phyloP scores from a whole-genome alignment of 2,329 filamentous ascomycete genomes.

The Aspergillus brasiliensis region DNA sequence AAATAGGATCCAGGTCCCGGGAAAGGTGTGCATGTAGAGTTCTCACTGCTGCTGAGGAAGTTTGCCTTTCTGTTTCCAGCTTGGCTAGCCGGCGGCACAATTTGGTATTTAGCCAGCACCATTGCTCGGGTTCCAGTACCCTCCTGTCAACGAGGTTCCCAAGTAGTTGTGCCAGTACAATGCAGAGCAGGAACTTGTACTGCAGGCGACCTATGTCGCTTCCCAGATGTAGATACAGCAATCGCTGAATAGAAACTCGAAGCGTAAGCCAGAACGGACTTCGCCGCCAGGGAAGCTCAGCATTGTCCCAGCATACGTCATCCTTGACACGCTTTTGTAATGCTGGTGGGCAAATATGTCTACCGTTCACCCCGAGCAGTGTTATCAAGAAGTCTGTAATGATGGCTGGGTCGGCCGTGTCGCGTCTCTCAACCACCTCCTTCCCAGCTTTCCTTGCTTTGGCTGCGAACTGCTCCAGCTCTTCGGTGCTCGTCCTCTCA shows the following conservation, averaged over 20 bases:
- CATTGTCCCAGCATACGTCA: conserved; percentile 57
- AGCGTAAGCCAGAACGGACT: conserved; percentile 64
- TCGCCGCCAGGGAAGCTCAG: conserved; percentile 62
- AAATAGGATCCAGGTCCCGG: conserved; percentile 25
- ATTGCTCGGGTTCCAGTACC: conserved; percentile 34
- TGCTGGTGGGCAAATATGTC: conserved; percentile 32
- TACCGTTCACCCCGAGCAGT: conserved; percentile 59
- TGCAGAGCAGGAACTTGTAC: conserved; percentile 62
- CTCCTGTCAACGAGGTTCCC: conserved; percentile 36
- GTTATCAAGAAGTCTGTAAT: conserved; percentile 64
- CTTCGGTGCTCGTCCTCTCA: conserved; percentile 58
- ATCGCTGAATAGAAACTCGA: conserved; percentile 59
- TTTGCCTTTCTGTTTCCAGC: conserved; percentile 48
- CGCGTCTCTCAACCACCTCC: conserved; percentile 56
- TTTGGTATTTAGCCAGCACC: conserved; percentile 53
- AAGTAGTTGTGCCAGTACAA: conserved; percentile 52
- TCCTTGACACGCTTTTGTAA: conserved; percentile 64
- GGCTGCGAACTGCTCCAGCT: conserved; percentile 57
- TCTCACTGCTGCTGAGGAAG: conserved; percentile 11
- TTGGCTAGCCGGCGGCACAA: conserved; percentile 62
- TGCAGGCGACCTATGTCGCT: conserved; percentile 47
- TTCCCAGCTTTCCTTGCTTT: conserved; percentile 55
- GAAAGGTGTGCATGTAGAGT: conserved; percentile 34
- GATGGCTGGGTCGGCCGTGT: conserved; percentile 59
- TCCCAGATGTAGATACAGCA: conserved; percentile 49